phyloP scores from a whole-genome alignment of 441 rosid species.

The Corymbia citriodora region DNA sequence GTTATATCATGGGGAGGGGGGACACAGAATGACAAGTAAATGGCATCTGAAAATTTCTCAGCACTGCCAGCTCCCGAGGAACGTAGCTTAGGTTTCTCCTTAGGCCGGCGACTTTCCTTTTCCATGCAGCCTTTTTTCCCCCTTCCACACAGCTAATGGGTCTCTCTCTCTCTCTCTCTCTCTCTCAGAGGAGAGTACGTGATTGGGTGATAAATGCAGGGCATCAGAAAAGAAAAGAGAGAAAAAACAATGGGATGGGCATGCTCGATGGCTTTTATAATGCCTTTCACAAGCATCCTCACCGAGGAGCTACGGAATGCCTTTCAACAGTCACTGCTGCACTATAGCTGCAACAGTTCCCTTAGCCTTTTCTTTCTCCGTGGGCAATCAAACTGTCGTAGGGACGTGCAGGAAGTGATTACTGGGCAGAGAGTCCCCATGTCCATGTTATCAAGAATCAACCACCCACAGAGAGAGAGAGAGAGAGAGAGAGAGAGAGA shows the following conservation, averaged over 20 bases:
- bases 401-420: not conserved
- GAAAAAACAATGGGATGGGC: not conserved
- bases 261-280: not conserved
- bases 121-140: not conserved
- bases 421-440: not conserved
- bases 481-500: not conserved
- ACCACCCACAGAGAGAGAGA: not conserved
- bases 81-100: not conserved
- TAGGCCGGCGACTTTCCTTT: not conserved
- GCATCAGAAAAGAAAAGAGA: not conserved
- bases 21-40: constrained; percentile 4
- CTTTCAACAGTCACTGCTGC: not conserved
- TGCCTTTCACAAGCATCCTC: not conserved
- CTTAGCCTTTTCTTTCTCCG: not conserved
- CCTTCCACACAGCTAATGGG: not conserved
- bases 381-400: not conserved
- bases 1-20: not conserved
- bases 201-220: not conserved
- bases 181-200: not conserved
- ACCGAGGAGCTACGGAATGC: not conserved
- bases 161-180: not conserved
- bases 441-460: not conserved
- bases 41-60: not conserved
- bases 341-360: not conserved
- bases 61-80: not conserved